Conservation (phyloP, 2,329 filamentous ascomycete genomes). For the Diaporthe sp. region DNA sequence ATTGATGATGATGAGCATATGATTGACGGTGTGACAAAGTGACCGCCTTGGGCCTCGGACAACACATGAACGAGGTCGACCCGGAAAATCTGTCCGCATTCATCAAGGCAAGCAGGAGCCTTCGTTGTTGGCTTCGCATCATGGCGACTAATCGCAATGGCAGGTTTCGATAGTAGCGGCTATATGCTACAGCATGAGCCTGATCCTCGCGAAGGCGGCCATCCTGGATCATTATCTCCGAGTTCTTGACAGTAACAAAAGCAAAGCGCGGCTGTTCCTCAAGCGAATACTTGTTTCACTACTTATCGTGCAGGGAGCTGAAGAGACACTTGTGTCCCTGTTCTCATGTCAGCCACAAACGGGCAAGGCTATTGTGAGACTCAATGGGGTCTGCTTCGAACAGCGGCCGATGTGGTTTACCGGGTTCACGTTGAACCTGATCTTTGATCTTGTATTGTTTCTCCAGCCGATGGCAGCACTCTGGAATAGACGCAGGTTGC, state of each 20-base stretch:
- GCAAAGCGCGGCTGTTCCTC: neutral
- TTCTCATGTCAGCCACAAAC: constrained; percentile 16
- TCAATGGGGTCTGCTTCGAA: constrained; percentile 18
- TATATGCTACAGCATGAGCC: constrained; percentile 21
- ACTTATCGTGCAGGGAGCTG: constrained; percentile 8
- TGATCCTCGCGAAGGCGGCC: constrained; percentile 14
- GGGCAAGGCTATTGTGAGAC: neutral
- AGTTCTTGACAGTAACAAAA: neutral
- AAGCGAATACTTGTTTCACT: constrained; percentile 1
- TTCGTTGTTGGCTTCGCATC: neutral
- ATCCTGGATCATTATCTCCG: constrained; percentile 7
- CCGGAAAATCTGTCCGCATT: neutral
- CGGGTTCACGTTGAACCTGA: constrained; percentile 22
- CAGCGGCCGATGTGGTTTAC: constrained; percentile 28
- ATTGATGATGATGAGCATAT: neutral
- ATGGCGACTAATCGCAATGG: neutral
- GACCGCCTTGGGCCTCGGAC: constrained; percentile 9
- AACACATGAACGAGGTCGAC: neutral
- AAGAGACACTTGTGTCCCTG: constrained; percentile 4
- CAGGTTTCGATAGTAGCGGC: constrained; percentile 9
- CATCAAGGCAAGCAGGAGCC: constrained; percentile 1
- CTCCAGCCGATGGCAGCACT: neutral
- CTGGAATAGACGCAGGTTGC: neutral
- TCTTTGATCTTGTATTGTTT: constrained; percentile 1
- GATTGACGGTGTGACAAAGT: neutral